Evolutionary conservation across 257 asterid species (phyloP), one percentile per base, ranked within the genome.

Genomic region (Marsdenia floribunda): DNA sequence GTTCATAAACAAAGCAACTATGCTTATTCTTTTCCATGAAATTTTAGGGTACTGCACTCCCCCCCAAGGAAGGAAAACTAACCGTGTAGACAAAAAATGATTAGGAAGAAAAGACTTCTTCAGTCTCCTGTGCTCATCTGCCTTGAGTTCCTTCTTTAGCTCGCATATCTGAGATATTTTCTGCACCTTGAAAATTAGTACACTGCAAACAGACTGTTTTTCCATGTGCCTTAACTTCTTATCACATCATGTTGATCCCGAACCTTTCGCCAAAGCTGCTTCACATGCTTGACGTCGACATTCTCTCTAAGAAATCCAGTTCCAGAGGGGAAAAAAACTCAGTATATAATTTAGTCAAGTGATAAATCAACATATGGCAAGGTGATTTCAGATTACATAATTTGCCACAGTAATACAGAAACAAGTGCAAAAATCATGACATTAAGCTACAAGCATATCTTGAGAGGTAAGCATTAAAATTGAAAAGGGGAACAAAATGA

Each of bases 181-280:
- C 4, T 40, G 2, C 2, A 40, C 14, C 42, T 29, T 33, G 68
- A 12, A 6, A 16, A 33, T 63, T 63, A 63, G 42, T 1, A 60
- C 2, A 61, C n/a, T n/a, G 12, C 12, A n/a, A 1, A 26, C n/a
- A 61, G 42, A 60, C 6, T 14, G 18, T 61, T 33, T 7, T 7
- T 61, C 68, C 68, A 63, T 64, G 47, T 33, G 24, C 22, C 13
- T 64, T 3, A 37, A 6, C 14, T 63, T 35, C 69, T 64, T 64
- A 35, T 16, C 47, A 5, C 24, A 6, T 35, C 2, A 37, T 1
- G 44, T 35, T 35, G 69, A 35, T 18, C 69, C 69, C 3, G 69
- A 64, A 64, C 47, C 47, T 64, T 63, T 63, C 7, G 47, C 69
- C 46, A 35, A 63, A 33, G 47, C 68, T 14, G 68, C 68, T 63